Evolutionary conservation across 2,329 filamentous ascomycete species (phyloP).

Genomic region (Ophiostoma ulmi): DNA sequence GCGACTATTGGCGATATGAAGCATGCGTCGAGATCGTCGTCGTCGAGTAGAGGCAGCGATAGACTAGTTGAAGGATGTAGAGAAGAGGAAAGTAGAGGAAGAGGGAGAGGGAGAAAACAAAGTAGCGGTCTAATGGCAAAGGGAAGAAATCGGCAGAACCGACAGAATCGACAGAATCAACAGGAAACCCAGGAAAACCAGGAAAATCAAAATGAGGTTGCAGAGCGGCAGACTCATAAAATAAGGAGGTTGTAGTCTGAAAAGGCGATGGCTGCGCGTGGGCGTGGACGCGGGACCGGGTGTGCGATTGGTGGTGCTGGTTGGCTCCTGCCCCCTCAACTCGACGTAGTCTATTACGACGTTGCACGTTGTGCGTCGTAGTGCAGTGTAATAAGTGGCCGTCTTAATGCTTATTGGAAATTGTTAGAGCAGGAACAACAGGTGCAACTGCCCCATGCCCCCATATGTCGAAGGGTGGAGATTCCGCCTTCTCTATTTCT

Average conservation of each 20-base stretch:
- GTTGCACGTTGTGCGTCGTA: conserved; percentile 11
- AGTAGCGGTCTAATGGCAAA: background rate
- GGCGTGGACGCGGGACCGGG: conserved; percentile 3
- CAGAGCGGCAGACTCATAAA: conserved; percentile 15
- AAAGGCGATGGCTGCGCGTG: conserved; percentile 21
- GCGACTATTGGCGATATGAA: background rate
- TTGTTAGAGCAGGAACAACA: background rate
- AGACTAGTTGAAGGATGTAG: background rate
- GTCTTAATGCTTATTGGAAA: background rate
- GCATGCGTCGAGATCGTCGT: conserved; percentile 2
- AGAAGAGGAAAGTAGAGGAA: background rate
- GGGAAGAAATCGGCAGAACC: background rate
- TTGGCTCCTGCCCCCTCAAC: conserved; percentile 18
- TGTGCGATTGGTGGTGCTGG: conserved; percentile 22
- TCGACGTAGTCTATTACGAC: conserved; percentile 16
- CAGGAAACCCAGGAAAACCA: background rate
- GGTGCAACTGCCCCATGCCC: background rate
- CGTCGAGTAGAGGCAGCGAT: background rate
- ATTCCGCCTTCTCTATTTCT: conserved; percentile 3
- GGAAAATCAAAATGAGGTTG: background rate
- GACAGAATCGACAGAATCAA: background rate
- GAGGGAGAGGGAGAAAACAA: background rate
- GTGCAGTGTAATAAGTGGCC: background rate
- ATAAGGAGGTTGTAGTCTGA: conserved; percentile 22
- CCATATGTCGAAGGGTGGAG: background rate